These are phyloP conservation scores for Macadamia integrifolia DNA, from an alignment of 164 flowering plant species.

Conservation along the genomic window DNA sequence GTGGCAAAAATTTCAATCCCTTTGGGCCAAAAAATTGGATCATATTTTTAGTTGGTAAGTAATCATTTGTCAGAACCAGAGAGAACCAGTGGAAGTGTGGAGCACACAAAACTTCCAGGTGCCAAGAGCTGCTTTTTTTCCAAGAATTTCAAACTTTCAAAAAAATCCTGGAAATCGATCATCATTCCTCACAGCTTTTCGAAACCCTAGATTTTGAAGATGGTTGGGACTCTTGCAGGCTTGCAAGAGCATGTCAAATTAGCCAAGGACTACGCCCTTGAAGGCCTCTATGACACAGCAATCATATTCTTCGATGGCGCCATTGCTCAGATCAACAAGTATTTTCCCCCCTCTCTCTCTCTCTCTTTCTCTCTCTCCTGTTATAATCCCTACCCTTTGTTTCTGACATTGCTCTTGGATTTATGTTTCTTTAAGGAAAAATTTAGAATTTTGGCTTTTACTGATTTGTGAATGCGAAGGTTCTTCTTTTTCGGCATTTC, in stretches of 20 bases:
- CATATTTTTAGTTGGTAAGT: no score
- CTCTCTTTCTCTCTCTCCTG: not conserved
- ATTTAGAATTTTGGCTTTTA: not conserved
- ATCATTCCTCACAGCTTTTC: not conserved
- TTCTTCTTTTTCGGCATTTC: not conserved
- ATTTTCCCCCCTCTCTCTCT: conserved; percentile 5
- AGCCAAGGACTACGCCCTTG: conserved; percentile 90
- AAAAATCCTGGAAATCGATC: not conserved
- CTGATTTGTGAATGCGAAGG: not conserved
- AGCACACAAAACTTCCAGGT: no score
- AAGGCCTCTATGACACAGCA: conserved; percentile 90
- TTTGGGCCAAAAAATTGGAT: no score
- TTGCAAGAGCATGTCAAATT: conserved; percentile 88
- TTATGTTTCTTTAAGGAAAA: not conserved
- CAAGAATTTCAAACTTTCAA: not conserved
- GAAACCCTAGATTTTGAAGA: conserved; percentile 20
- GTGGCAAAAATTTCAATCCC: no score
- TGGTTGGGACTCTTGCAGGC: conserved; percentile 63
- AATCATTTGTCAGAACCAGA: no score
- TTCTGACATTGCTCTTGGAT: not conserved
- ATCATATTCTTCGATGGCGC: conserved; percentile 98
- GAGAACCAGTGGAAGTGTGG: not conserved
- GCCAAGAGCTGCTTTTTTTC: not conserved
- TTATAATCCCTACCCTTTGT: not conserved
- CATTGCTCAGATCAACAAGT: conserved; percentile 99